A percentile compares a stretch with the other conserved stretches of the same genome.
Conservation (phyloP, 768 basidiomycete genomes). For the Ramaria rubella region DNA sequence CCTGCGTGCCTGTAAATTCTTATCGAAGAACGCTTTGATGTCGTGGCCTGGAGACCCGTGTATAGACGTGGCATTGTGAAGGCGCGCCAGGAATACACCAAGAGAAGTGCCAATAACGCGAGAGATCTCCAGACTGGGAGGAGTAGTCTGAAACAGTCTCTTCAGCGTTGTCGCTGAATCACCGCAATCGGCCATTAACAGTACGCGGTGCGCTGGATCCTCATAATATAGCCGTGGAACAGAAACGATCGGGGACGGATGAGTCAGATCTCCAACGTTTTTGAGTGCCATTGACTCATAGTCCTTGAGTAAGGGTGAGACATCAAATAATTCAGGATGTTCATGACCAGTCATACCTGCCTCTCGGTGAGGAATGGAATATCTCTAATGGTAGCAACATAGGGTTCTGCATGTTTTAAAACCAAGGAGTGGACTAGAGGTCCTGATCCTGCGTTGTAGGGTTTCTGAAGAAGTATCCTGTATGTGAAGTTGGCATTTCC, state of each 20-base stretch:
- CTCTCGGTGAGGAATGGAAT: conserved; percentile 33
- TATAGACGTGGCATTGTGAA: conserved; percentile 34
- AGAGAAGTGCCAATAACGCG: conserved; percentile 44
- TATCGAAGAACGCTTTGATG: conserved; percentile 27
- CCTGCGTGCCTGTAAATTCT: conserved; percentile 34
- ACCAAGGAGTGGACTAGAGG: conserved; percentile 40
- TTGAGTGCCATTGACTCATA: conserved; percentile 44
- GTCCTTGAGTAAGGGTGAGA: conserved; percentile 15
- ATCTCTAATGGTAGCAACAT: conserved; percentile 21
- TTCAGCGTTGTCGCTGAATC: conserved; percentile 33
- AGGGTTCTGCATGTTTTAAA: conserved; percentile 52
- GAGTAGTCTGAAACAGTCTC: conserved; percentile 29
- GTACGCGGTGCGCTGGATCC: conserved; percentile 41
- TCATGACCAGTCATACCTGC: conserved; percentile 37
- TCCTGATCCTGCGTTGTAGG: conserved; percentile 20
- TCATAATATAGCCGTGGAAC: conserved; percentile 40
- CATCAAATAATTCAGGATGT: not conserved
- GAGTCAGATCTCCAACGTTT: conserved; percentile 33
- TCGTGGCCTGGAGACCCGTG: not conserved
- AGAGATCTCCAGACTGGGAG: conserved; percentile 25
- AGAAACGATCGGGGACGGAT: conserved; percentile 28
- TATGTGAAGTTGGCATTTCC: conserved; percentile 54
- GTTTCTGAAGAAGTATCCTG: conserved; percentile 39
- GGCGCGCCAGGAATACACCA: conserved; percentile 45
- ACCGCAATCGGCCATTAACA: conserved; percentile 63